Base-by-base conservation (phyloP, 2,329 filamentous ascomycete genomes). In the Penicillium expansum region DNA sequence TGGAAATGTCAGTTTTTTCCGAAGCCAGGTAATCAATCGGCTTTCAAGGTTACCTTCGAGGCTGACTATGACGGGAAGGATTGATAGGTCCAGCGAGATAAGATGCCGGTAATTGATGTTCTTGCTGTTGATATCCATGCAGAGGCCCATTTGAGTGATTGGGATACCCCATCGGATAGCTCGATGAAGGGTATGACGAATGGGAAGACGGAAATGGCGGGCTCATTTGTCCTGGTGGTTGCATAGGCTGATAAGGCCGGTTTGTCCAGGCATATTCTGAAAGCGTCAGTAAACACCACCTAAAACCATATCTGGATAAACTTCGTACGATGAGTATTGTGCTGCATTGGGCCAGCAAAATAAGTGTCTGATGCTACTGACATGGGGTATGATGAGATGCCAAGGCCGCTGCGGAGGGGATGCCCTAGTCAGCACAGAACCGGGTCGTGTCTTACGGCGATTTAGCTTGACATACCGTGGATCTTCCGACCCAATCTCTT, bases 191-290 rank as follows among this genome's bases (percentile, higher is more conserved):
- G 14, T 70, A 67, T 14, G 42, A 29, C 7, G 63, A 50, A 20
- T 70, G 68, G 35, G 68, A 56, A 13, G 66, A 63, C 18, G 66
- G 48, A 42, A 67, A 70, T 24, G 66, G 55, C 14, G 66, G 65
- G 29, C 67, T 70, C 56, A 71, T 65, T 48, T 65, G 55, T 48
- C 61, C 67, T 9, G 69, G 50, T 41, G 67, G 61, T 51, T 72
- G 70, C 33, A 67, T 41, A 27, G 67, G 66, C 29, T 70, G 68
- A 38, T 66, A 64, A 22, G 68, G 65, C 53, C 69, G 67, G 48
- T 64, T 66, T 49, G 63, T 63, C 70, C 70, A 73, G 37, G 55
- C 58, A 62, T 71, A 72, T 39, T 67, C 71, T 73, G 55, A 14
- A 14, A 13, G 1, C 5, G 62, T 71, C 50, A 70, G 66, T 52